These are phyloP conservation scores for Trichosphaerium sp. DNA, from an alignment of 78 protist genomes.

Conservation along the genomic window DNA sequence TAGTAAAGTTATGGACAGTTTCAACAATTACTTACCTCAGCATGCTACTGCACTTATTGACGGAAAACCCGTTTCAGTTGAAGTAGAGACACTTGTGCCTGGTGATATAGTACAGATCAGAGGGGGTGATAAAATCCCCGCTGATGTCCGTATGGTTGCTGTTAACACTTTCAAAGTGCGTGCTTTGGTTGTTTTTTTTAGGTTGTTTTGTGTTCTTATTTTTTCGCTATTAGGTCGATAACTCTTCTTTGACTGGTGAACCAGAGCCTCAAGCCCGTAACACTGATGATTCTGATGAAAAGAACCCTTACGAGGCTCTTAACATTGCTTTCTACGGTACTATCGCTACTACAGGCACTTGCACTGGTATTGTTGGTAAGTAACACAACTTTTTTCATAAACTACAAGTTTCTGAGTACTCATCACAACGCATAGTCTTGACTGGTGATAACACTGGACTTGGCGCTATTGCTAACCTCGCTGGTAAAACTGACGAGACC, in stretches of 20 bases:
- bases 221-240: slow-evolving; percentile 38
- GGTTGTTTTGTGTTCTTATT: neutral
- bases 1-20: slow-evolving; percentile 62
- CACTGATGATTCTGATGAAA: slow-evolving; percentile 23
- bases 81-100: slow-evolving; percentile 1
- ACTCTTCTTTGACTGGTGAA: slow-evolving; percentile 91
- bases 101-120: slow-evolving; percentile 44
- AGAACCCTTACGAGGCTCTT: slow-evolving; percentile 60
- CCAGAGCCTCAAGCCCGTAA: slow-evolving; percentile 70
- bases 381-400: too few species aligned
- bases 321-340: slow-evolving; percentile 74
- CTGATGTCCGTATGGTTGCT: slow-evolving; percentile 73
- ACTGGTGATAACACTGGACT: slow-evolving; percentile 82
- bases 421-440: too few species aligned
- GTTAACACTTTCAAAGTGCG: slow-evolving; percentile 33
- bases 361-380: slow-evolving; percentile 65
- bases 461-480: slow-evolving; percentile 78
- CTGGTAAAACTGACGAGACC: slow-evolving; percentile 5
- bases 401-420: too few species aligned
- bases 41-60: slow-evolving; percentile 54
- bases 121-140: slow-evolving; percentile 81
- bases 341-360: slow-evolving; percentile 57
- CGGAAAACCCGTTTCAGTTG: slow-evolving; percentile 15
- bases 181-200: neutral
- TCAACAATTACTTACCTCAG: slow-evolving; percentile 52